Evolutionary conservation across 2,329 filamentous ascomycete genomes (phyloP).

Genomic region (Fusarium continuum): DNA sequence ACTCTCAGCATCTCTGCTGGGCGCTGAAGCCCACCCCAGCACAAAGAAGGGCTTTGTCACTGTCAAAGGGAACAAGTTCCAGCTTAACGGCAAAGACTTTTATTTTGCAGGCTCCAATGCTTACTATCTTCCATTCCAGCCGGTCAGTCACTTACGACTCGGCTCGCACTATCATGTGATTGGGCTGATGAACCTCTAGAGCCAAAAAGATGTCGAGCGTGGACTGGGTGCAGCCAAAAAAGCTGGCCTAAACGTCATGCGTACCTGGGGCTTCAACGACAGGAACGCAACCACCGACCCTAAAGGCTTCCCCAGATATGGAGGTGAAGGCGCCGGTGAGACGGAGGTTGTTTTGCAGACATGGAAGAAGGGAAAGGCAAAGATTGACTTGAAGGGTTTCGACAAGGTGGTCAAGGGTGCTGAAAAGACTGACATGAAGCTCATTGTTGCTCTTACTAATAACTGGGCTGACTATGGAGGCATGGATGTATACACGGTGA

Average conservation of each 20-base stretch:
- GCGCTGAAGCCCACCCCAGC: neutral
- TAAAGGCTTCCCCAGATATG: constrained; percentile 56
- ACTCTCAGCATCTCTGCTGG: neutral
- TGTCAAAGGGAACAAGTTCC: constrained; percentile 44
- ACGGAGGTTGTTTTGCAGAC: constrained; percentile 49
- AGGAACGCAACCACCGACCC: constrained; percentile 8
- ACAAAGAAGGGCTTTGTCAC: constrained; percentile 43
- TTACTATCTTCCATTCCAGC: constrained; percentile 58
- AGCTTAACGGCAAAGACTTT: constrained; percentile 54
- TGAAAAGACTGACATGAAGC: constrained; percentile 60
- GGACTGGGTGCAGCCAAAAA: constrained; percentile 10
- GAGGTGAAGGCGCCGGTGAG: constrained; percentile 53
- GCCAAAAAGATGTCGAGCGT: constrained; percentile 47
- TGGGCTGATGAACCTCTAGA: constrained; percentile 39
- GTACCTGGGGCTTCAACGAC: constrained; percentile 14
- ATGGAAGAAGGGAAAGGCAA: constrained; percentile 9
- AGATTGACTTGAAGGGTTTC: neutral
- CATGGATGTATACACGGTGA: constrained; percentile 66
- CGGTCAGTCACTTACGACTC: neutral
- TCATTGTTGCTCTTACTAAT: constrained; percentile 64
- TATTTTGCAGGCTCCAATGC: constrained; percentile 65
- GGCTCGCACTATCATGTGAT: rapidly evolving
- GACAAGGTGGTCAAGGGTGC: constrained; percentile 40
- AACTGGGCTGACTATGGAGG: constrained; percentile 68
- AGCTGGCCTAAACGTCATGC: constrained; percentile 2